phyloP scores from a whole-genome alignment of 169 alveolate species.

The Eimeria sp. region DNA sequence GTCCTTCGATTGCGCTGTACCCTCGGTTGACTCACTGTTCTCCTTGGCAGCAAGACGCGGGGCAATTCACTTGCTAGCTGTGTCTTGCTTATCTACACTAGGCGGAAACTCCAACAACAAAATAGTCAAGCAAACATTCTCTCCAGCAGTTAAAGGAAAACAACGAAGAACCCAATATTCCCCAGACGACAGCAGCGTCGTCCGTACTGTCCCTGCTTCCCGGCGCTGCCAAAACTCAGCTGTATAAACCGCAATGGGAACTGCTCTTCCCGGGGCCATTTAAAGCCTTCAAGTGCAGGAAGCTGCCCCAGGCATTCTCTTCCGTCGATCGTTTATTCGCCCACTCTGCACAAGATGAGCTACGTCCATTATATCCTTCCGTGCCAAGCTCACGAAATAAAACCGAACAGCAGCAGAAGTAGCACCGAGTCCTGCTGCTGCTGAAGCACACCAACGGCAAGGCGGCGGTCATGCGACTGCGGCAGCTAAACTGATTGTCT shows the following conservation, averaged over 20 bases:
- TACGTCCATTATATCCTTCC: neutral
- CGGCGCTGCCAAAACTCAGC: neutral
- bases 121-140: neutral
- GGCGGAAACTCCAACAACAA: neutral
- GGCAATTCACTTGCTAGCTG: neutral
- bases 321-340: neutral
- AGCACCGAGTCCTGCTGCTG: neutral
- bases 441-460: neutral
- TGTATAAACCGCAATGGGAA: neutral
- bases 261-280: neutral
- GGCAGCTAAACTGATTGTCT: neutral
- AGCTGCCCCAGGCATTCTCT: neutral
- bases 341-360: neutral
- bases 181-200: neutral
- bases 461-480: neutral
- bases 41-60: neutral
- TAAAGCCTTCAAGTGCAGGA: neutral
- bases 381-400: neutral
- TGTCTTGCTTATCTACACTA: neutral
- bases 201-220: neutral
- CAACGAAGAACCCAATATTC: neutral
- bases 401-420: neutral
- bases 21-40: neutral
- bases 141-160: neutral
- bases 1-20: neutral